phyloP scores from a whole-genome alignment of 2,329 filamentous ascomycete genomes.

The Ceratocystis lukuohia region DNA sequence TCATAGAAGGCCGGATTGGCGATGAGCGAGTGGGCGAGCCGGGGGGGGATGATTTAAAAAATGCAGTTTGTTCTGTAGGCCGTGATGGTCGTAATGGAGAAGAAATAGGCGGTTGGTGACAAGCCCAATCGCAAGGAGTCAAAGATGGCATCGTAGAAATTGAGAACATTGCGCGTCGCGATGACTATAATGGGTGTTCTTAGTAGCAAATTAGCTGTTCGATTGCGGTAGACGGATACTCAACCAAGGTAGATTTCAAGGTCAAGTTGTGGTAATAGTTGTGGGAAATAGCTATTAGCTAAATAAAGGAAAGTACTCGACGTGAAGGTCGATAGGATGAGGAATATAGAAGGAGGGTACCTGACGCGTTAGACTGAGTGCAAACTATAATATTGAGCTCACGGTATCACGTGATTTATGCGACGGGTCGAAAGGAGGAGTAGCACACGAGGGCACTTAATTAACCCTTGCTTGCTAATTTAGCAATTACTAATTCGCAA shows the following conservation, averaged over 20 bases:
- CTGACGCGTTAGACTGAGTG: not conserved
- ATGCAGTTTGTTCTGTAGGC: conserved; percentile 16
- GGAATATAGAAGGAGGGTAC: not conserved
- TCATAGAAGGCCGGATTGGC: conserved; percentile 26
- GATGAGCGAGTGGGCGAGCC: conserved; percentile 12
- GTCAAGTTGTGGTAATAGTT: not conserved
- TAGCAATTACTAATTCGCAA: not conserved
- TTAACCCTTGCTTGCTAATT: too few species aligned
- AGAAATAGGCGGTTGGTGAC: conserved; percentile 28
- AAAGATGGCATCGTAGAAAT: conserved; percentile 33
- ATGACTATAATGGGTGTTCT: conserved; percentile 1
- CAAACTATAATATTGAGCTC: not conserved
- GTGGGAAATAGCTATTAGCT: not conserved
- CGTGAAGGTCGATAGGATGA: not conserved
- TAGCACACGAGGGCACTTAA: not conserved
- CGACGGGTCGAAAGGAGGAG: not conserved
- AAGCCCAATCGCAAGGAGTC: conserved; percentile 30
- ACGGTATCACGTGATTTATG: not conserved
- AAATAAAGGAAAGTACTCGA: not conserved
- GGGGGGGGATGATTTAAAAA: conserved; percentile 15
- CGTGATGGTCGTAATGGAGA: conserved; percentile 49
- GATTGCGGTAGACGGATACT: not conserved
- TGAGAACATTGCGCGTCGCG: conserved; percentile 29
- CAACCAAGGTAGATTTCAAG: conserved; percentile 2
- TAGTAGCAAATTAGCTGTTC: not conserved